Evolutionary conservation across 108 stramenopile species (phyloP), one percentile per base, ranked within the genome.

Genomic region (Craspedostauros australis): DNA sequence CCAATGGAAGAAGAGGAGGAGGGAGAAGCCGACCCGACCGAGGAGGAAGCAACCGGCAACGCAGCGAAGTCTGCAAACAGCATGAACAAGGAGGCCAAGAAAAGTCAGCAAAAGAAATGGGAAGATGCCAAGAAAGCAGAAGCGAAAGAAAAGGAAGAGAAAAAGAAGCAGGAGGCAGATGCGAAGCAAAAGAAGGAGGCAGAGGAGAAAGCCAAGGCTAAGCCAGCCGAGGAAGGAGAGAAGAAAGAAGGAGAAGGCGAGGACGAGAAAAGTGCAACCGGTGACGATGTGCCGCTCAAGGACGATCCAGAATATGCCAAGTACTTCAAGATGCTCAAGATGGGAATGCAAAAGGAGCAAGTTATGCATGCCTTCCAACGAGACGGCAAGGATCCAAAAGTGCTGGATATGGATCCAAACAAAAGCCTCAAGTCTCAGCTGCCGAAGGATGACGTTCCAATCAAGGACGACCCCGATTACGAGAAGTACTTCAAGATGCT

Each of bases 401-500:
- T 89, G 39, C 56, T 75, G 21, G 82, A 83, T 54, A 50, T 84
- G 22, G 77, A 84, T 53, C 80, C 75, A 5, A 69, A 79, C 31
- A 81, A 73, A 40, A 57, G 70, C 28, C 53, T 78, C 11, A 51
- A 72, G 19, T 59, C 66, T 33, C 77, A 81, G 42, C 25, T 16
- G 29, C 53, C 62, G 5, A 50, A 62, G 19, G 48, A 67, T 16
- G 82, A 61, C 0, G 76, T 76, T 31, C 70, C 76, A n/a, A 40
- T 91, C 54, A 83, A 87, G 53, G 81, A 85, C 14, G 90, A 90
- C 60, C 80, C 78, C 5, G 66, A 63, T 20, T 90, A 85, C 51
- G 48, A 47, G 12, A 90, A 90, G 43, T 95, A 82, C 32, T 81
- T 72, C 56, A 82, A 78, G 41, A 91, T 91, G 89, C 48, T 79